Base-by-base conservation (phyloP, 495 filamentous ascomycete species). In the Podospora pseudoanserina region DNA sequence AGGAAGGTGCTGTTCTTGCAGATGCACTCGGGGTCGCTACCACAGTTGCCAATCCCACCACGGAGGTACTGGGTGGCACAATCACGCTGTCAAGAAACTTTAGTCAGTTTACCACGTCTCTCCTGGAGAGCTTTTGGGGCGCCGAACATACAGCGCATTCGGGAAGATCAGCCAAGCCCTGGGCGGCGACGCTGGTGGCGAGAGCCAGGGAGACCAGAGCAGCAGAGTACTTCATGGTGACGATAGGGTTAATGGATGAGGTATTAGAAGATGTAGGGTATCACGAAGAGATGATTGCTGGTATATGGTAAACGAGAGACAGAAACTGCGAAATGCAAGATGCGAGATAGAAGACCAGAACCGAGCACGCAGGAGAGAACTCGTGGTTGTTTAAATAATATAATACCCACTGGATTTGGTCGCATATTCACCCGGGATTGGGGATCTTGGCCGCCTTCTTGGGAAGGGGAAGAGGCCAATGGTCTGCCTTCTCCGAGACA, bases 21-120 rank as follows among this genome's bases (percentile, higher is more conserved):
- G 72, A 94, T 92, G 76, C 92, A 96, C 53, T 77, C 71, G 68
- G 87, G 74, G 67, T 92, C 85, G 60, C 84, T 64, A 16, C 80
- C 77, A 78, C 91, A 93, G 67, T 78, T 68, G 58, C 82, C 85
- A 65, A 83, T 81, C 68, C 75, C 73, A 49, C 76, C 78, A 7
- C 59, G 20, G 6, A 86, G 81, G 58, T 85, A 83, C 23, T 75
- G 66, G 63, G 78, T 77, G 13, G 85, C 86, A 72, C 90, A 92
- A 4, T 57, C 11, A 81, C 81, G 73, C 89, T 91, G 68, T 26
- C 20, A 44, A 23, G 26, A 26, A 23, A 64, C 18, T n/a, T 32
- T 4, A 19, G 68, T 62, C 54, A 68, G 54, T 28, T 28, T 49
- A 13, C 64, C 27, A 49, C 63, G 55, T 30, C 19, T 19, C 39